Evolutionary conservation across 2,329 filamentous ascomycete genomes (phyloP).

Genomic region (Chaetomiaceae sp.): DNA sequence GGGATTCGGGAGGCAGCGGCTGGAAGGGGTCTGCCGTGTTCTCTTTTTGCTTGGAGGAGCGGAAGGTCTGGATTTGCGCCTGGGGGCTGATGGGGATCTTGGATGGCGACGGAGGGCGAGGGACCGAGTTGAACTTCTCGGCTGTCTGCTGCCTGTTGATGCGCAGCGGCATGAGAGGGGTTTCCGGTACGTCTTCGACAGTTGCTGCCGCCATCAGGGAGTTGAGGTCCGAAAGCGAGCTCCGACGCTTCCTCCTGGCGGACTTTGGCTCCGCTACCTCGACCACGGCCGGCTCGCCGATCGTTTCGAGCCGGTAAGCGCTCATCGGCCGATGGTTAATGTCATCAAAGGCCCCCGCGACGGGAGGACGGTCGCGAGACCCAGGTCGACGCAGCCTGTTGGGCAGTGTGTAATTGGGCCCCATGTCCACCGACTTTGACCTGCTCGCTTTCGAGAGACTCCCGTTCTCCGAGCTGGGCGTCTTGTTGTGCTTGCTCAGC

Average conservation of each 20-base stretch:
- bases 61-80: conserved; percentile 29
- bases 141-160: conserved; percentile 51
- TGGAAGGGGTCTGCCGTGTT: conserved; percentile 32
- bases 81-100: conserved; percentile 50
- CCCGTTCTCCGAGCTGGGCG: conserved; percentile 53
- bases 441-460: conserved; percentile 65
- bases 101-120: conserved; percentile 32
- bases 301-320: conserved; percentile 55
- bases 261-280: conserved; percentile 38
- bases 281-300: conserved; percentile 50
- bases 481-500: conserved; percentile 74
- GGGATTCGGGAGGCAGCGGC: conserved; percentile 17
- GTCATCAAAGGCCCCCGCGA: conserved; percentile 61
- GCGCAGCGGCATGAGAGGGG: conserved; percentile 43
- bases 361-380: conserved; percentile 57
- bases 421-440: conserved; percentile 74
- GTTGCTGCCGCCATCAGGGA: conserved; percentile 58
- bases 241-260: conserved; percentile 77
- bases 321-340: conserved; percentile 48
- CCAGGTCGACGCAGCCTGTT: conserved; percentile 48
- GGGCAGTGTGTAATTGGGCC: conserved; percentile 42
- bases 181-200: conserved; percentile 38
- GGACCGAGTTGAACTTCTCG: conserved; percentile 54
- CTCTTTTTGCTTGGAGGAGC: conserved; percentile 47
- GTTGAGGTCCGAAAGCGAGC: conserved; percentile 82